Conservation (phyloP, 2,329 filamentous ascomycete species). For the Aspergillus melleus region DNA sequence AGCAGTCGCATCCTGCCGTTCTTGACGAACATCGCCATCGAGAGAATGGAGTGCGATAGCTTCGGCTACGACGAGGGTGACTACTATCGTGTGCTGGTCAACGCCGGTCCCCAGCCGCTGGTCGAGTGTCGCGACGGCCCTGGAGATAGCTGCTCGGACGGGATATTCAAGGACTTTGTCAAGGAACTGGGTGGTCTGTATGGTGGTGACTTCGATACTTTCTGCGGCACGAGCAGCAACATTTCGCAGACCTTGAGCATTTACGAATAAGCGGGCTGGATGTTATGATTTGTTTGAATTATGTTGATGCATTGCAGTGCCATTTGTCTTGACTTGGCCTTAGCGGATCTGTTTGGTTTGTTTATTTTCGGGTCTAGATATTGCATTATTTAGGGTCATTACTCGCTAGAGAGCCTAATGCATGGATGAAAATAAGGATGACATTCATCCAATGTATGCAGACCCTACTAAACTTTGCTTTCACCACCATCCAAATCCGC, state of each 20-base stretch:
- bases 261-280: neutral
- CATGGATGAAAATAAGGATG: too few relatives aligned
- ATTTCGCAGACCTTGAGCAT: neutral
- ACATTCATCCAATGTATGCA: too few relatives aligned
- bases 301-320: neutral
- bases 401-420: too few relatives aligned
- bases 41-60: conserved; percentile 63
- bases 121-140: conserved; percentile 52
- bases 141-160: conserved; percentile 46
- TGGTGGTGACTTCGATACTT: neutral
- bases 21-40: conserved; percentile 65
- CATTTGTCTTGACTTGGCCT: neutral
- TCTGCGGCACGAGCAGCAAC: neutral
- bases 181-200: neutral
- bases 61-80: conserved; percentile 57
- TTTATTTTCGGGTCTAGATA: too few relatives aligned
- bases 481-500: too few relatives aligned
- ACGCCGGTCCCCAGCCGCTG: conserved; percentile 52
- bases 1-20: conserved; percentile 65
- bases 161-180: neutral
- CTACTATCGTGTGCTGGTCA: conserved; percentile 54
- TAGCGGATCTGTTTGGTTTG: too few relatives aligned
- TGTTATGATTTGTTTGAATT: neutral
- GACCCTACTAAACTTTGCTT: too few relatives aligned
- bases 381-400: too few relatives aligned